Evolutionary conservation across 371 early-diverging fungal genomes (phyloP), one percentile per base, ranked within the genome.

Genomic region (Neoconidiobolus thromboides): DNA sequence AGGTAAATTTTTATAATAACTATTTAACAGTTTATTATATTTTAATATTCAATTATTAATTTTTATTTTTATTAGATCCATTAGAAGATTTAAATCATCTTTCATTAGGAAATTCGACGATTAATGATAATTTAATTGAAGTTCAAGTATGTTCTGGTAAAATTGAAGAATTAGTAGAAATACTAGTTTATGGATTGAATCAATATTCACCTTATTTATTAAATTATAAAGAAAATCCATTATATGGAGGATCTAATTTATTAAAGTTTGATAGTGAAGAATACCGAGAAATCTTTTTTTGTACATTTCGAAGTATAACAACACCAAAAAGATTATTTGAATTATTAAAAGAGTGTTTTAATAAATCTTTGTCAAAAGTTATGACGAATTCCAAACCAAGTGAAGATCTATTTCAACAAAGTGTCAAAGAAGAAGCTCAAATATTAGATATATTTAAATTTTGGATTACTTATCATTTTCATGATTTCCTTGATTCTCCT

Each of bases 401-500:
- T n/a, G 26, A 26, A 26, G 26, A 26, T 26, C 26, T 26, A 26
- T 26, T 26, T 26, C 26, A 26, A 26, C 41, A 26, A 2, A 1
- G 10, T 0, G 5, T 41, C 14, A 26, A 41, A 5, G 10, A 9
- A 26, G 40, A 12, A 5, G 40, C 26, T 14, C 12, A 55, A 43
- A 67, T 73, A 14, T 63, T 85, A 1, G 73, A 78, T 49, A 58
- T 82, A n/a, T 60, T 84, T 60, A 63, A 78, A 43, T 78, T 79
- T 60, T 87, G 87, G 87, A 60, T 82, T 7, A 66, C 70, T 41
- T 67, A 74, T 36, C 77, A 80, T 60, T 73, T 78, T 59, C 70
- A 74, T 53, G 87, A 87, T 62, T 84, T 87, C 65, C 62, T 80
- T 9, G 84, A 86, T 52, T 74, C 79, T 59, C 62, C 75, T 6